Evolutionary conservation across 768 basidiomycete species (phyloP).

Genomic region (Termitomyces sp.): DNA sequence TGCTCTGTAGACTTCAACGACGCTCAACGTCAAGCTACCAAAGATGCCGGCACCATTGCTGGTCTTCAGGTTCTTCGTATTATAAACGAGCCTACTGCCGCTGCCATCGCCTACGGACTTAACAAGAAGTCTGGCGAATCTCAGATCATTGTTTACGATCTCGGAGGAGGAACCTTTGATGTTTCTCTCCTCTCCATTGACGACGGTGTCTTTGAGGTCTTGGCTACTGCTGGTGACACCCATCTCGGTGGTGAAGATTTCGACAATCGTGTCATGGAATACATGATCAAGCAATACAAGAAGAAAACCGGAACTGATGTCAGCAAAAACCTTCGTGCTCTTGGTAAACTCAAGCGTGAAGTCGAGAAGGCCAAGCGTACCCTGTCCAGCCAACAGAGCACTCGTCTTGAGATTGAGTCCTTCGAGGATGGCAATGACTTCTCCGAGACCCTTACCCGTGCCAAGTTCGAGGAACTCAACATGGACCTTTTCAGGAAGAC

Average conservation of each 20-base stretch:
- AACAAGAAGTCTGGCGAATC: constrained; percentile 95
- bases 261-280: constrained; percentile 89
- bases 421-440: constrained; percentile 98
- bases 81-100: constrained; percentile 96
- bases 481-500: constrained; percentile 99
- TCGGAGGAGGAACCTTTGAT: constrained; percentile 98
- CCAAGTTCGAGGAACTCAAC: constrained; percentile 99
- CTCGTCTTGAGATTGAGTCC: constrained; percentile 90
- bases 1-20: constrained; percentile 82
- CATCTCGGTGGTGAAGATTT: constrained; percentile 96
- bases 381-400: constrained; percentile 83
- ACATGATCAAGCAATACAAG: constrained; percentile 88
- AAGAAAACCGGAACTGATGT: constrained; percentile 88
- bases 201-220: constrained; percentile 87
- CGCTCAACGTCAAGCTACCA: constrained; percentile 98
- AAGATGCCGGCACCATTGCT: constrained; percentile 94
- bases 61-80: constrained; percentile 95
- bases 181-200: constrained; percentile 94
- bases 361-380: constrained; percentile 96
- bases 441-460: constrained; percentile 93
- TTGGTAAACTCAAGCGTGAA: constrained; percentile 90
- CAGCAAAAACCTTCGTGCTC: constrained; percentile 69
- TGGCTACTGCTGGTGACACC: constrained; percentile 91
- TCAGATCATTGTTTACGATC: constrained; percentile 96
- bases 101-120: constrained; percentile 96